Conservation (phyloP, 345 rosid species). For the Gossypium ekmanianum region DNA sequence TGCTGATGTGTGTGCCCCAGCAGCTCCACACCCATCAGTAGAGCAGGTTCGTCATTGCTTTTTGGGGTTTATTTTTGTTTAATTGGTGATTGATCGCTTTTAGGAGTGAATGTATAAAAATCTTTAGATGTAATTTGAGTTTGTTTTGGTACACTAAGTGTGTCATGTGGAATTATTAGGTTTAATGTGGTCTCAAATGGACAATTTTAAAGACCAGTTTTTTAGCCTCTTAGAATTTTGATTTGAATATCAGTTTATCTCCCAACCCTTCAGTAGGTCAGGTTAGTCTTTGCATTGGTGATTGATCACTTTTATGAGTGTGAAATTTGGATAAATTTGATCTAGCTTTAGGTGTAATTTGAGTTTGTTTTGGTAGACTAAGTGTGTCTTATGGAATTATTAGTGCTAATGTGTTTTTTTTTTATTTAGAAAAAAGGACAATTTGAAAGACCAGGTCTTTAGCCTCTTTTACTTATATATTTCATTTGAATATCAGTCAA, state of each 20-base stretch:
- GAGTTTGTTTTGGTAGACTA: neutral
- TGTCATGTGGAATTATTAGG: neutral
- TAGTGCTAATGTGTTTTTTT: neutral
- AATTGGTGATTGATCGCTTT: slow-evolving; percentile 6
- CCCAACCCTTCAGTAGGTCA: slow-evolving; percentile 23
- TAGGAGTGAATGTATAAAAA: neutral
- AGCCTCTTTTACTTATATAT: neutral
- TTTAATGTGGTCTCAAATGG: neutral
- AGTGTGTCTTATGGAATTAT: neutral
- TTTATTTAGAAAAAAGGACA: neutral
- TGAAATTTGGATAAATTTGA: neutral
- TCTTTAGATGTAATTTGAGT: neutral
- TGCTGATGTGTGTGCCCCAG: slow-evolving; percentile 27
- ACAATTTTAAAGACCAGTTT: neutral
- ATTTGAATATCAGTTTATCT: neutral
- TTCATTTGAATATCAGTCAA: neutral
- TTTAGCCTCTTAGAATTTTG: neutral
- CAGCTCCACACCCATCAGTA: slow-evolving; percentile 14
- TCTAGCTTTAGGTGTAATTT: neutral
- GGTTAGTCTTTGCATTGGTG: slow-evolving; percentile 23
- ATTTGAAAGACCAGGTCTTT: neutral
- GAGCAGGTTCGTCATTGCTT: slow-evolving; percentile 32
- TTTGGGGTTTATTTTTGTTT: neutral
- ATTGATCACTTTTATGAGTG: neutral
- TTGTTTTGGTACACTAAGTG: neutral